phyloP scores from a whole-genome alignment of 768 basidiomycete species.

The Favolaschia claudopus region DNA sequence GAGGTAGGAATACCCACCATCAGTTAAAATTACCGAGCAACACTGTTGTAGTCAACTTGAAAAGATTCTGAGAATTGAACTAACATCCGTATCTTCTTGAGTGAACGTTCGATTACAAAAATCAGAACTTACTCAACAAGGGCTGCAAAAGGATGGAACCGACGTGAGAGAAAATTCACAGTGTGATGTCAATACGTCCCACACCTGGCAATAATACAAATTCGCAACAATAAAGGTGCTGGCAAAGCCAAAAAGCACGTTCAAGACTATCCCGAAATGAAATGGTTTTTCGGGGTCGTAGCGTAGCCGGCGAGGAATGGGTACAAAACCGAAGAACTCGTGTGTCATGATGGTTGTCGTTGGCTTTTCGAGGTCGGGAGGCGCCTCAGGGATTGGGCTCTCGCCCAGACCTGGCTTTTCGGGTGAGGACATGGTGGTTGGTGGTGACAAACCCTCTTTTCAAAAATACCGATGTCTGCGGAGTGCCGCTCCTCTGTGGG shows the following conservation, averaged over 20 bases:
- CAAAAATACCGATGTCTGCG: no score
- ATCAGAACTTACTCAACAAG: slow-evolving; percentile 62
- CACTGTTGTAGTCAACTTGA: slow-evolving; percentile 33
- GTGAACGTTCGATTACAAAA: no score
- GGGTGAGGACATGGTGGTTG: no score
- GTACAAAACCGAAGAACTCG: slow-evolving; percentile 71
- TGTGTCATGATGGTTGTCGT: no score
- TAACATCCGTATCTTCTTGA: no score
- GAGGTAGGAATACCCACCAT: not conserved
- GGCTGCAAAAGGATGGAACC: slow-evolving; percentile 43
- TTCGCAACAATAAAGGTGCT: slow-evolving; percentile 75
- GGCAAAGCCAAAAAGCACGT: slow-evolving; percentile 67
- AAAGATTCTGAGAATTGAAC: slow-evolving; percentile 54
- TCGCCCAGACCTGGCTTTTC: no score
- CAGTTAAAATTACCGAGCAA: slow-evolving; percentile 25
- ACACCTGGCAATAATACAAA: slow-evolving; percentile 76
- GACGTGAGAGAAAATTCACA: not conserved
- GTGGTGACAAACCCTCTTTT: no score
- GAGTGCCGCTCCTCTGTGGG: no score
- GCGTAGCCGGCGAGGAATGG: slow-evolving; percentile 64
- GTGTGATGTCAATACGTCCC: not conserved
- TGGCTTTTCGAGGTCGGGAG: no score
- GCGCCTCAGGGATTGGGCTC: no score
- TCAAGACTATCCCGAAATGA: slow-evolving; percentile 60
- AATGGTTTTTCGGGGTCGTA: slow-evolving; percentile 59